Evolutionary conservation across 2,329 filamentous ascomycete species (phyloP).

Genomic region (Xylariales sp.): DNA sequence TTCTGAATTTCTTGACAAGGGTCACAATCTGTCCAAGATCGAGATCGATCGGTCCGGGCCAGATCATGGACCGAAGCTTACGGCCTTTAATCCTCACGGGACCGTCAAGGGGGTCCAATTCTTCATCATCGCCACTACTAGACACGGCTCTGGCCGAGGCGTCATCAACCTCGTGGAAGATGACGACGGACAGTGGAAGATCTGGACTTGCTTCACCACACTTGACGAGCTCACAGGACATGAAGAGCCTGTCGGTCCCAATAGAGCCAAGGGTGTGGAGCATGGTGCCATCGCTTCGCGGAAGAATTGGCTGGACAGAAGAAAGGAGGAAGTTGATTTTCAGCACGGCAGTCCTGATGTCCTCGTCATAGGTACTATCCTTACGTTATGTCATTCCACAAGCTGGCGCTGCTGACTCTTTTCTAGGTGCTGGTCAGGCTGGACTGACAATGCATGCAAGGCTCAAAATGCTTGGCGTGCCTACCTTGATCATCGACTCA

Average conservation of each 20-base stretch:
- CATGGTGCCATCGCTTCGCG: slow-evolving; percentile 41
- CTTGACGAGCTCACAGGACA: slow-evolving; percentile 40
- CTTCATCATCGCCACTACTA: slow-evolving; percentile 42
- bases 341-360: slow-evolving; percentile 44
- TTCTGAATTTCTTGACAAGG: slow-evolving; percentile 24
- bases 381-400: background rate
- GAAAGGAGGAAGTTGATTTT: slow-evolving; percentile 42
- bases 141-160: slow-evolving; percentile 44
- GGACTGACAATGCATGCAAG: slow-evolving; percentile 49
- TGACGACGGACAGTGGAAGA: slow-evolving; percentile 41
- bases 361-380: slow-evolving; percentile 48
- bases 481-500: slow-evolving; percentile 47
- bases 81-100: slow-evolving; percentile 37
- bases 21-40: slow-evolving; percentile 29
- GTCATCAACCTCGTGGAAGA: slow-evolving; percentile 41
- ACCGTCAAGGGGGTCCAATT: slow-evolving; percentile 44
- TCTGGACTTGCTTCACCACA: slow-evolving; percentile 51
- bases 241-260: slow-evolving; percentile 35
- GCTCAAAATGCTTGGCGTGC: slow-evolving; percentile 49
- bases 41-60: slow-evolving; percentile 34
- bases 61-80: slow-evolving; percentile 33
- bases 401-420: background rate
- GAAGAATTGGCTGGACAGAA: slow-evolving; percentile 49
- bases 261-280: slow-evolving; percentile 42
- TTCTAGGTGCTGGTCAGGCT: slow-evolving; percentile 47